Base-by-base conservation (phyloP, 2,329 filamentous ascomycete species). In the Lasiodiplodia sp. region DNA sequence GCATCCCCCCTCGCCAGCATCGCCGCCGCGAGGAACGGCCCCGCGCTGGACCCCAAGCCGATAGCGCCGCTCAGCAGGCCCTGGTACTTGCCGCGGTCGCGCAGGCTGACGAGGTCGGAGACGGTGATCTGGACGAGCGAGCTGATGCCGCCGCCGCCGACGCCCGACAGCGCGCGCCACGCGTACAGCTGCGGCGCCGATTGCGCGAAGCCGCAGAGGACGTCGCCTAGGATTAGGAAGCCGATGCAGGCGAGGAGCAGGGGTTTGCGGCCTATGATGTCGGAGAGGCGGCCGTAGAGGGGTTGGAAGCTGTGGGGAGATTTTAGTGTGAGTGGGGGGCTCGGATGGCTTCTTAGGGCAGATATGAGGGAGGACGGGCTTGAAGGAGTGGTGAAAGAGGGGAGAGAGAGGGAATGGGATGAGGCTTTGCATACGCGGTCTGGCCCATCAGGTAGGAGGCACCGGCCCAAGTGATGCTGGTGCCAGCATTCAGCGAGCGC, bases 151-250 rank as follows among this genome's bases (percentile, higher is more conserved):
- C 83, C 84, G 2, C 77, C 80, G 0, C 84, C 85, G 2, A 85
- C 72, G 0, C 88, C 88, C 68, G 90, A 86, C 1, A 90, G 75
- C 0, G 81, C 81, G 0, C 87, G 81, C 18, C 85, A 86, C 70
- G 79, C 82, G 21, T 91, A 87, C 2, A 91, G 78, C 73, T 83
- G 83, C 0, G 72, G 73, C 1, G 77, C 78, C 4, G 71, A 81
- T 0, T 72, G 79, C 0, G 87, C 83, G 0, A 81, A 82, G 0
- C 86, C 87, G 53, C 79, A 82, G 2, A 90, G 78, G 0, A 82
- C 84, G 68, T 86, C 87, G 0, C 87, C 87, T 0, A 88, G 71
- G 0, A 79, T 79, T 68, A 88, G 88, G 1, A 86, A 69, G 16
- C 75, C 77, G 1, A 87, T 79, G 4, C 82, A 73, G 8, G 71